These are phyloP conservation scores for Fraxinus paxiana DNA, from an alignment of 305 asterid genomes.

Conservation along the genomic window DNA sequence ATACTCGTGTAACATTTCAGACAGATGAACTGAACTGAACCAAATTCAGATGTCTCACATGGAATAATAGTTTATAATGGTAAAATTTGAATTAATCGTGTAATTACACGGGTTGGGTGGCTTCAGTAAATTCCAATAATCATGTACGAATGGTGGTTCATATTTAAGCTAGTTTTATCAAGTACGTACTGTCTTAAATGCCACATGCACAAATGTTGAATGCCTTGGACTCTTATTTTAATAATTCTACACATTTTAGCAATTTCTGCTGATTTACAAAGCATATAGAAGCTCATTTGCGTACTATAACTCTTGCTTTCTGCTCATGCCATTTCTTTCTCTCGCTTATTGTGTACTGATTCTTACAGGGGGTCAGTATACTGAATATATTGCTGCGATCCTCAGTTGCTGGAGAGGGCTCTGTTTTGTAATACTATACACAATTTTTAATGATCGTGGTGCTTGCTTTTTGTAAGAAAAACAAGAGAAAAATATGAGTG, in stretches of 20 bases:
- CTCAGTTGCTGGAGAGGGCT: neutral
- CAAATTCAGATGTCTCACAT: neutral
- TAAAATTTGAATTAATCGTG: neutral
- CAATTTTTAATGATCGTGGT: neutral
- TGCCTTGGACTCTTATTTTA: neutral
- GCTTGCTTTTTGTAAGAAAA: neutral
- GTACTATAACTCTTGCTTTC: neutral
- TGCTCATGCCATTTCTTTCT: neutral
- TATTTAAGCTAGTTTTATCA: neutral
- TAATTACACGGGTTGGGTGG: neutral
- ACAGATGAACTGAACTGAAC: neutral
- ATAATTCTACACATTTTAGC: neutral
- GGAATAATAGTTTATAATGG: neutral
- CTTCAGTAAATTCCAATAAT: neutral
- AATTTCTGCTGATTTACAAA: neutral
- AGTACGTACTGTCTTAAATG: neutral
- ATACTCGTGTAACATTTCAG: neutral
- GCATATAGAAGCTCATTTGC: neutral
- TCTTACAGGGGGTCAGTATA: neutral
- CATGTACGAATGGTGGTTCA: neutral
- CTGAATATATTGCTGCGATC: neutral
- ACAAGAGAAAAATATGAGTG: neutral
- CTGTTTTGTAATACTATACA: neutral
- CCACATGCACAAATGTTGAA: neutral
- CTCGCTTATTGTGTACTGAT: neutral